Conservation (phyloP, 192 early-diverging fungal species). For the Dispira simplex region DNA sequence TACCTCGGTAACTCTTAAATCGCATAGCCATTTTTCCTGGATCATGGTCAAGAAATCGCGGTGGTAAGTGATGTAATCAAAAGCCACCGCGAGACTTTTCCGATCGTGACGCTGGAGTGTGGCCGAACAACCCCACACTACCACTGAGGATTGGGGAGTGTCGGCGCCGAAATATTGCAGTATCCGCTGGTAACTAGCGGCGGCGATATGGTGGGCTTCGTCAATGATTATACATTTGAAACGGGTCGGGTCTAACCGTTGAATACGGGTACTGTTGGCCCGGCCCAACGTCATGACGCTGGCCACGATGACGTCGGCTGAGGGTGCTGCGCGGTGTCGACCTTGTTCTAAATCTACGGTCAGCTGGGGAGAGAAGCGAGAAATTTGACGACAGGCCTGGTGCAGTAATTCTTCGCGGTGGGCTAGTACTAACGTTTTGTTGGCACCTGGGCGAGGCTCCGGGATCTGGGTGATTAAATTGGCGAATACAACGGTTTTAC, state of each 20-base stretch:
- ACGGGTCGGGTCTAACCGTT: slow-evolving; percentile 45
- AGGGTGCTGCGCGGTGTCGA: slow-evolving; percentile 30
- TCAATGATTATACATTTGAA: slow-evolving; percentile 89
- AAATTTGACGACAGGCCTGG: slow-evolving; percentile 62
- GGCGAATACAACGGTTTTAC: slow-evolving; percentile 83
- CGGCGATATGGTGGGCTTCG: slow-evolving; percentile 86
- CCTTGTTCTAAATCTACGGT: slow-evolving; percentile 55
- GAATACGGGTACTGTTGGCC: slow-evolving; percentile 27
- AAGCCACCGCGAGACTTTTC: slow-evolving; percentile 38
- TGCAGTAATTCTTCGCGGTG: slow-evolving; percentile 77
- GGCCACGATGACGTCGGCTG: slow-evolving; percentile 57
- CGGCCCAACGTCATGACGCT: slow-evolving; percentile 63
- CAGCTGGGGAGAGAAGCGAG: slow-evolving; percentile 35
- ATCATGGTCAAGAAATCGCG: slow-evolving; percentile 71
- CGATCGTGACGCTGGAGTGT: slow-evolving; percentile 80
- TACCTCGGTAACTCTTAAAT: slow-evolving; percentile 45
- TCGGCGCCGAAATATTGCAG: slow-evolving; percentile 48
- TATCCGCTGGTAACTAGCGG: slow-evolving; percentile 54
- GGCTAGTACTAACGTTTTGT: slow-evolving; percentile 69
- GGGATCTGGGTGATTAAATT: slow-evolving; percentile 60
- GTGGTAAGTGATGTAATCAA: slow-evolving; percentile 67
- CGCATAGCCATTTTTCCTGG: slow-evolving; percentile 55
- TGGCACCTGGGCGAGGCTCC: slow-evolving; percentile 36
- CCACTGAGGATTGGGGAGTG: slow-evolving; percentile 29
- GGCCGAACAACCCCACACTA: slow-evolving; percentile 90